These are phyloP conservation scores for Diaporthe citrichinensis DNA, from an alignment of 2,329 filamentous ascomycete species.

Conservation along the genomic window DNA sequence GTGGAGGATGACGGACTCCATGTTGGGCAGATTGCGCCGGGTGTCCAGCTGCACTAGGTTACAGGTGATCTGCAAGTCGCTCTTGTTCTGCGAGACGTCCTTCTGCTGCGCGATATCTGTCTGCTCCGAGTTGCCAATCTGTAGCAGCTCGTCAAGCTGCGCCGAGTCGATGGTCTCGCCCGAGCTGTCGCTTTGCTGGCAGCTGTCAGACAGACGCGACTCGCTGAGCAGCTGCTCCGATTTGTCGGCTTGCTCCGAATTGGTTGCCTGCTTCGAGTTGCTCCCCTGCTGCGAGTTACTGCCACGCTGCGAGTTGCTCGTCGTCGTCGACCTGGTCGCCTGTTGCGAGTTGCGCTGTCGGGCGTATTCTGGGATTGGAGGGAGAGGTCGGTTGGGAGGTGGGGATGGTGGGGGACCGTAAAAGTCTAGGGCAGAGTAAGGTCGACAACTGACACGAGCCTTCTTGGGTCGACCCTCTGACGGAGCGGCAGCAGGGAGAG, in stretches of 20 bases:
- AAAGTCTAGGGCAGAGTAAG: neutral
- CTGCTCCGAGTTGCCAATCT: too few relatives aligned
- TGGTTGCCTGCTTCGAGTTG: neutral
- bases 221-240: neutral
- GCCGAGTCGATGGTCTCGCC: neutral
- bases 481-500: neutral
- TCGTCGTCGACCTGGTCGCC: neutral
- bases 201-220: neutral
- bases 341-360: neutral
- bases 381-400: conserved; percentile 7
- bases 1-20: conserved; percentile 74
- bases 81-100: neutral
- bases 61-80: neutral
- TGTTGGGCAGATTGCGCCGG: neutral
- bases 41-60: neutral
- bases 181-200: neutral
- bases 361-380: neutral
- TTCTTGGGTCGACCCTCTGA: neutral
- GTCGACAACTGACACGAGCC: neutral
- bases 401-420: conserved; percentile 7
- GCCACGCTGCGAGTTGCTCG: neutral
- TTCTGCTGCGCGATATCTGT: neutral
- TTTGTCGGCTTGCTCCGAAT: neutral
- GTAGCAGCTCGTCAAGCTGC: neutral
- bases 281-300: neutral